These are phyloP conservation scores for Lippia alba DNA, from an alignment of 305 asterid species.

Conservation along the genomic window DNA sequence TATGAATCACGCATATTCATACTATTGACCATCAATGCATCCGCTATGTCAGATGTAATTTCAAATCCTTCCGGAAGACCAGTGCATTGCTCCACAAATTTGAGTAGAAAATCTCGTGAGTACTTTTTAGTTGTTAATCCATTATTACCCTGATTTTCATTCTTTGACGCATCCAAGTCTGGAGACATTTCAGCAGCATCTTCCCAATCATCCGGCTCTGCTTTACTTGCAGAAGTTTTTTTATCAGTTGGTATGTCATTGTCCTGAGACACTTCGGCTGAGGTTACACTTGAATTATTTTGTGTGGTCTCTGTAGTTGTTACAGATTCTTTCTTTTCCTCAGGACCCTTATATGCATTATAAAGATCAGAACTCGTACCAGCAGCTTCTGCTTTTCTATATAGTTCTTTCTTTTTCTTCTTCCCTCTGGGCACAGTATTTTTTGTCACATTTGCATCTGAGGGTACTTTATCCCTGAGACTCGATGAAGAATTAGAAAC, in stretches of 20 bases:
- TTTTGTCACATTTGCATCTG: slow-evolving; percentile 53
- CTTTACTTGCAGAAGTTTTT: slow-evolving; percentile 48
- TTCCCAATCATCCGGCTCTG: slow-evolving; percentile 89
- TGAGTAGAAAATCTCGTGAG: slow-evolving; percentile 76
- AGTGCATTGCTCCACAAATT: slow-evolving; percentile 58
- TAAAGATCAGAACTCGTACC: slow-evolving; percentile 74
- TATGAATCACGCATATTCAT: slow-evolving; percentile 45
- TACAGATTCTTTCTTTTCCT: slow-evolving; percentile 61
- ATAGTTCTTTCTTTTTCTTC: slow-evolving; percentile 55
- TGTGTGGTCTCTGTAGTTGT: slow-evolving; percentile 43
- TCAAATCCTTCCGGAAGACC: slow-evolving; percentile 65
- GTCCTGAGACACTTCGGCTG: slow-evolving; percentile 42
- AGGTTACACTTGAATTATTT: slow-evolving; percentile 35
- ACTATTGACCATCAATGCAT: slow-evolving; percentile 41
- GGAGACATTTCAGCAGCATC: slow-evolving; percentile 75
- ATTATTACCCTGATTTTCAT: slow-evolving; percentile 40
- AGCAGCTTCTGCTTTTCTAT: slow-evolving; percentile 66
- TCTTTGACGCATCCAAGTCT: slow-evolving; percentile 52
- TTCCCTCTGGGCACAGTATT: slow-evolving; percentile 39
- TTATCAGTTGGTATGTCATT: slow-evolving; percentile 42
- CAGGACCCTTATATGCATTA: slow-evolving; percentile 80
- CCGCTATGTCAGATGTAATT: slow-evolving; percentile 50
- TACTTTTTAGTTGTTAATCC: slow-evolving; percentile 55
- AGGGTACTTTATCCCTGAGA: slow-evolving; percentile 52
- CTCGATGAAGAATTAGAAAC: slow-evolving; percentile 35